Evolutionary conservation across 1,139 yeast genomes (phyloP).

Genomic region (Blastobotrys buckinghamii): DNA sequence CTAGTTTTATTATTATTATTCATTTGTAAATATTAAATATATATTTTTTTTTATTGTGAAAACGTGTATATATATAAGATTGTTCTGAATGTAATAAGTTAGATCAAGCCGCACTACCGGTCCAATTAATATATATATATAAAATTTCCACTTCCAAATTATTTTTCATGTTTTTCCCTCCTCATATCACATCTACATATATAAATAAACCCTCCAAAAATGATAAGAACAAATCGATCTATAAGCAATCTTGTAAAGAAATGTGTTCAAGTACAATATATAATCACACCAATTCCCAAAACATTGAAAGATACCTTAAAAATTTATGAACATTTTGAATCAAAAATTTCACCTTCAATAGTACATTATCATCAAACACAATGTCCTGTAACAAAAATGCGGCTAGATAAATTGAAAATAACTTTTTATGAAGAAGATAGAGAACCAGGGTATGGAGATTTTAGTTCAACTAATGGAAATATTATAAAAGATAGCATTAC

Average conservation of each 20-base stretch:
- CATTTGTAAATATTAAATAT: conserved; percentile 12
- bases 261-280: conserved; percentile 27
- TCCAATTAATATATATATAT: no score
- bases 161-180: no score
- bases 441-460: not conserved
- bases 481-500: conserved; percentile 4
- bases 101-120: no score
- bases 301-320: conserved; percentile 27
- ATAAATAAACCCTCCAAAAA: not conserved
- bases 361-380: conserved; percentile 30
- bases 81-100: no score
- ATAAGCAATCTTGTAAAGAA: conserved; percentile 18
- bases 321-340: conserved; percentile 22
- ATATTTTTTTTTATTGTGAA: no score
- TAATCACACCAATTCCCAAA: conserved; percentile 27
- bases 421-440: conserved; percentile 26
- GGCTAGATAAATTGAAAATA: conserved; percentile 25
- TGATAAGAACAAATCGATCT: conserved; percentile 15
- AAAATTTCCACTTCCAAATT: no score
- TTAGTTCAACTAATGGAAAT: conserved; percentile 10
- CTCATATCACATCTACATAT: no score
- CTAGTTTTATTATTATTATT: no score
- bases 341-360: conserved; percentile 13
- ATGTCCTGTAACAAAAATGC: conserved; percentile 32
- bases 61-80: no score